These are phyloP conservation scores for Serendipita vermifera DNA, from an alignment of 768 basidiomycete species.

Conservation along the genomic window DNA sequence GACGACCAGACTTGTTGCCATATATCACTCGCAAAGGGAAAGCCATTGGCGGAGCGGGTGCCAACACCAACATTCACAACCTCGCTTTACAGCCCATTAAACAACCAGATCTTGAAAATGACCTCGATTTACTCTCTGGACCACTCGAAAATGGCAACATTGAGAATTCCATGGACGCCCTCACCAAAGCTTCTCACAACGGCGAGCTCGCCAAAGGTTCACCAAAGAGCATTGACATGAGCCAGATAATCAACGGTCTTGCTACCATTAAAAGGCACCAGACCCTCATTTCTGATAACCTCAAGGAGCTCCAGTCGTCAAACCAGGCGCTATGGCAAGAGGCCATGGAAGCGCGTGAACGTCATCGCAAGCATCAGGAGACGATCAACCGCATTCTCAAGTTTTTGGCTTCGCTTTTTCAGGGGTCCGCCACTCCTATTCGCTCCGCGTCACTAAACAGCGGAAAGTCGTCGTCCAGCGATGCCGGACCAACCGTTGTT, in stretches of 20 bases:
- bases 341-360: conserved; percentile 58
- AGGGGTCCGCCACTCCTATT: conserved; percentile 17
- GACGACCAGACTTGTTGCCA: conserved; percentile 75
- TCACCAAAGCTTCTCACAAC: not conserved
- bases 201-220: conserved; percentile 24
- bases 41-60: conserved; percentile 23
- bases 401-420: conserved; percentile 85
- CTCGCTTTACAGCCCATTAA: conserved; percentile 13
- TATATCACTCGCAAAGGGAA: conserved; percentile 73
- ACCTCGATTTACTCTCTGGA: not conserved
- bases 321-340: conserved; percentile 94
- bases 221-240: conserved; percentile 42
- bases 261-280: conserved; percentile 85
- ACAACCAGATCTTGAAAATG: conserved; percentile 9
- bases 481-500: conserved; percentile 31
- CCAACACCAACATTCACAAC: conserved; percentile 17
- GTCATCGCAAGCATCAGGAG: conserved; percentile 87
- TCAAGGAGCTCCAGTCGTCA: conserved; percentile 74
- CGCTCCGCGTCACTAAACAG: conserved; percentile 29
- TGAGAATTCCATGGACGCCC: conserved; percentile 24
- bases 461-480: conserved; percentile 29
- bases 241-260: conserved; percentile 68
- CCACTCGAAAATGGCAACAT: conserved; percentile 19
- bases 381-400: conserved; percentile 92
- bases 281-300: conserved; percentile 75